Conservation (phyloP, 108 stramenopile species). For the Epithemia pelagica region DNA sequence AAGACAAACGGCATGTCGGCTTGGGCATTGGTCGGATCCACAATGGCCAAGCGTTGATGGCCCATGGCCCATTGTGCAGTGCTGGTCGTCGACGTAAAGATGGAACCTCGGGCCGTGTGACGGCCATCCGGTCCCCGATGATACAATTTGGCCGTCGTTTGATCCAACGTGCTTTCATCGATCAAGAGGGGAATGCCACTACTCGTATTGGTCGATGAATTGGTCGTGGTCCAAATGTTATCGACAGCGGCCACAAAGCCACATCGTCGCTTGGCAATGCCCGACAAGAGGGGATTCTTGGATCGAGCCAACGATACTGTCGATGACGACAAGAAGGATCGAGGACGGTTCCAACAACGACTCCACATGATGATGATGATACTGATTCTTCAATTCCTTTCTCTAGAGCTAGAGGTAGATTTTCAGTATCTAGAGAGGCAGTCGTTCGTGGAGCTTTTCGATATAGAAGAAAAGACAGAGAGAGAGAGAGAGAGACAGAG, state of each 20-base stretch:
- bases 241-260: constrained; percentile 49
- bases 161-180: constrained; percentile 18
- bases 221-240: constrained; percentile 33
- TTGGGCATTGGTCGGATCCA: constrained; percentile 43
- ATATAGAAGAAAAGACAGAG: too few species aligned
- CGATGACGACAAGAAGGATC: too few species aligned
- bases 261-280: constrained; percentile 11
- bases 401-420: too few species aligned
- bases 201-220: neutral
- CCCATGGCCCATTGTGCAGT: constrained; percentile 39
- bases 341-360: too few species aligned
- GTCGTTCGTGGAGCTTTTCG: too few species aligned
- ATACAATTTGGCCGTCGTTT: constrained; percentile 29
- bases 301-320: too few species aligned
- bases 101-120: constrained; percentile 25
- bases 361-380: too few species aligned
- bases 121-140: constrained; percentile 60
- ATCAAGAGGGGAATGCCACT: constrained; percentile 28
- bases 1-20: constrained; percentile 68
- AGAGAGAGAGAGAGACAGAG: too few species aligned
- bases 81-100: too few species aligned
- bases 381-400: too few species aligned
- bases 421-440: too few species aligned
- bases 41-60: constrained; percentile 65
- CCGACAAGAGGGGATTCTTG: too few species aligned